Base-by-base conservation (phyloP, 768 basidiomycete species). In the Collybia mongolica region DNA sequence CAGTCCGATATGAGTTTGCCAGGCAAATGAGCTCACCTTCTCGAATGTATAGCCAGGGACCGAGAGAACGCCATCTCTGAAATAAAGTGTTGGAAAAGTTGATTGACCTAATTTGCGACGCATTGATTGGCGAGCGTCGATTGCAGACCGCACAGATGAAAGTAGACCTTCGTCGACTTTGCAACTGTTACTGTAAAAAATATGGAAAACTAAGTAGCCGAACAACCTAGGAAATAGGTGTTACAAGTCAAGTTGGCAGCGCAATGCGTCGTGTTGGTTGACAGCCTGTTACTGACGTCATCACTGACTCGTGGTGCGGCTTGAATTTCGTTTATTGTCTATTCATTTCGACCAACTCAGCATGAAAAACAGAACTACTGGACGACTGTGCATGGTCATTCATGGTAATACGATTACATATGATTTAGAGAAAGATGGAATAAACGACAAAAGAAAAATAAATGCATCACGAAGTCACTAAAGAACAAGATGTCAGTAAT, bases 31-130 rank as follows among this genome's bases (percentile, higher is more conserved):
- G 32, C 69, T 15, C 44, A 82, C 85, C 76, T 82, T 82, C 57
- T 85, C 83, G 58, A 88, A 86, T 0, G 83, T 82, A 60, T 84
- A 88, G 1, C 84, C 86, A 14, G 86, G 84, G n/a, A 86, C 73
- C 11, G 80, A 82, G 6, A 88, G 76, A 29, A 84, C 66, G 22
- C 69, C 72, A 61, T 80, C 80, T 58, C 72, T 74, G 62, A 82
- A 86, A 57, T 79, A 82, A 2, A 82, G 70, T 44, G 76, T 83
- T 2, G 83, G 79, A 44, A 81, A 76, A 23, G 80, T 75, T 7
- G 80, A 72, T 53, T 80, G 82, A 20, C 75, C 80, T 54, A 79
- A 74, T 64, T 80, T 83, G 55, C 73, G 54, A 24, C 72, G 75
- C 80, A 83, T 82, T 53, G 50, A 46, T 44, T 41, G 45, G 43